Base-by-base conservation (phyloP, 352 stramenopile species). In the Saprolegnia parasitica region DNA sequence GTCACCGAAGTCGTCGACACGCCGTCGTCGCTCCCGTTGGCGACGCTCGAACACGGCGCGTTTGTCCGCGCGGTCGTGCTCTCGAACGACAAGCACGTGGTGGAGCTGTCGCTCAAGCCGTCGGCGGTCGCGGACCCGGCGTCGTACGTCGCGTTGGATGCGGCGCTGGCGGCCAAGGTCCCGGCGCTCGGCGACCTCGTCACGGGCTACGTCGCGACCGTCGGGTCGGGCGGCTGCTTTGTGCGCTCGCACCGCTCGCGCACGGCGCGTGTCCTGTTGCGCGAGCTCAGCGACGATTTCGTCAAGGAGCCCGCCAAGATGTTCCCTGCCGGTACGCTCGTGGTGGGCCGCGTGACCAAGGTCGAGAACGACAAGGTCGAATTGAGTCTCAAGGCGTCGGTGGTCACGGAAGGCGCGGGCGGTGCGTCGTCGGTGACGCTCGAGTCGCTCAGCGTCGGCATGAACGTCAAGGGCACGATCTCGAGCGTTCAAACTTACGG, bases 261-360 rank as follows among this genome's bases (percentile, higher is more conserved):
- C 15, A 92, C 90, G 56, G 91, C 88, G 21, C 86, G 95, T 66
- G 90, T 97, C 10, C 88, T 98, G 68, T 78, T 99, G 13, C 97
- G 96, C 68, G 95, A 99, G 77, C 77, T 99, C 11, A 97, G 87
- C 71, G 96, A 98, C 74, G 83, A 95, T 37, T 99, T 98, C 65
- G 78, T 99, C 56, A 95, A 95, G 63, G 81, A 98, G 74, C 95
- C 96, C 10, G 77, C 79, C 63, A 71, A 75, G 4, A 81, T 88
- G 56, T 99, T 98, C 78, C 88, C 90, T 52, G 57, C 84, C 1
- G 96, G 95, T n/a, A 97, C 92, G 70, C 77, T 99, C 20, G 95
- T 99, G 5, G 88, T 96, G 40, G 95, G 95, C 20, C 96, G 97
- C 54, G 90, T 98, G 52, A 98, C 94, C 68, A 89, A 86, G 71